Conservation (phyloP, 768 basidiomycete genomes). For the Serendipita vermifera region DNA sequence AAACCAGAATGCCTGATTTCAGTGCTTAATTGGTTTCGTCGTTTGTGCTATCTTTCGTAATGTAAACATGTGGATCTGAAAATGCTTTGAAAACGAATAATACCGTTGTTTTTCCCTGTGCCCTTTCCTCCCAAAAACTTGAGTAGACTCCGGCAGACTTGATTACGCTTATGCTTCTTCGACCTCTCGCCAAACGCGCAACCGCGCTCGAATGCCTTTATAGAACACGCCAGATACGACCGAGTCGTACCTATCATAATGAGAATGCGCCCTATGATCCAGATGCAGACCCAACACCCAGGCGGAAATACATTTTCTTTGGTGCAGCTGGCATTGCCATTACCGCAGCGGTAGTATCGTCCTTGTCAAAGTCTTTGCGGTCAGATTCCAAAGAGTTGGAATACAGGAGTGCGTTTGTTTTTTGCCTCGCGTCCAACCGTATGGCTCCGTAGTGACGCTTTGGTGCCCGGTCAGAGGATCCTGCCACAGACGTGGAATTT, state of each 20-base stretch:
- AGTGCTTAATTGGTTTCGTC: no score
- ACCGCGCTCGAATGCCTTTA: no score
- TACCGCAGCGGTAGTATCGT: neutral
- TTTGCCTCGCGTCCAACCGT: neutral
- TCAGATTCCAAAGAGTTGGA: neutral
- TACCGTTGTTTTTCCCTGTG: no score
- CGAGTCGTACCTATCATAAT: constrained; percentile 24
- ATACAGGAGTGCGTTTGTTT: neutral
- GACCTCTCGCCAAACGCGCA: no score
- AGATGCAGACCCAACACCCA: constrained; percentile 13
- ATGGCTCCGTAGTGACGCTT: neutral
- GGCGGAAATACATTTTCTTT: neutral
- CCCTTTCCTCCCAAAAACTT: no score
- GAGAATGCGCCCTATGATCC: constrained; percentile 32
- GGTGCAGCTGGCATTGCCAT: constrained; percentile 7
- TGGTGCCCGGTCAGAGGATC: constrained; percentile 39
- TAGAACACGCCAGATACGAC: constrained; percentile 25
- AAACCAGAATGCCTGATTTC: no score
- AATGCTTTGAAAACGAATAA: no score
- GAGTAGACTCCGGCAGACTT: neutral
- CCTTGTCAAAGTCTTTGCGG: neutral
- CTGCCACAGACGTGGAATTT: constrained; percentile 60
- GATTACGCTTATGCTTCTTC: constrained; percentile 6
- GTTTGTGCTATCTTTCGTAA: no score
- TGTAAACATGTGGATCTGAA: no score